These are phyloP conservation scores for Populus hybrid DNA, from an alignment of 441 rosid genomes.

Conservation along the genomic window DNA sequence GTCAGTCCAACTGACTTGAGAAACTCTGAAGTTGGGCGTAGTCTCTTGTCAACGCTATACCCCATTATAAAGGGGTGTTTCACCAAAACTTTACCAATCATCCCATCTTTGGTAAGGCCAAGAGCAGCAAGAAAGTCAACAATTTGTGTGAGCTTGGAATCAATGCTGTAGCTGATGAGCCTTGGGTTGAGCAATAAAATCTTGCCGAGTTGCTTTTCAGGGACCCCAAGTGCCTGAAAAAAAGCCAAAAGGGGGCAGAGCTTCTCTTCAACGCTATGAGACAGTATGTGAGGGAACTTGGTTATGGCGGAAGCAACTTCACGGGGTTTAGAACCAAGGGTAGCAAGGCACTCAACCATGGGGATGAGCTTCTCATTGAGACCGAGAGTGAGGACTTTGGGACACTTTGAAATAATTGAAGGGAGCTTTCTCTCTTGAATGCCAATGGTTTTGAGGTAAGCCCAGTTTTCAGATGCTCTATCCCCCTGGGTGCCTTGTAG, in stretches of 20 bases:
- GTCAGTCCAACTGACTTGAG: conserved; percentile 66
- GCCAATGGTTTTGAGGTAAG: conserved; percentile 64
- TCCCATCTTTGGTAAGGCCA: conserved; percentile 68
- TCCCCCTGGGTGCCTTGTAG: conserved; percentile 56
- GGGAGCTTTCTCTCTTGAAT: conserved; percentile 90
- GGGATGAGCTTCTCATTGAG: conserved; percentile 76
- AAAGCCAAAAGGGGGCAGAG: conserved; percentile 95
- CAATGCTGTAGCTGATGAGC: conserved; percentile 90
- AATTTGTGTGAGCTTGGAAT: conserved; percentile 56
- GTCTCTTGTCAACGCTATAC: conserved; percentile 76
- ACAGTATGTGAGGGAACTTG: conserved; percentile 79
- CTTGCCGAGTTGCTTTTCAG: conserved; percentile 84
- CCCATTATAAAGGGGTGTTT: conserved; percentile 90
- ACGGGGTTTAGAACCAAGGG: conserved; percentile 54
- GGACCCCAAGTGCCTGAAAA: conserved; percentile 80
- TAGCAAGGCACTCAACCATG: conserved; percentile 78
- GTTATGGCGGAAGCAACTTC: conserved; percentile 79
- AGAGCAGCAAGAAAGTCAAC: conserved; percentile 68
- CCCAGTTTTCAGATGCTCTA: conserved; percentile 82
- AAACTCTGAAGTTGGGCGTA: conserved; percentile 70
- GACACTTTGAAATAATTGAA: conserved; percentile 68
- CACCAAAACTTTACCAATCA: conserved; percentile 68
- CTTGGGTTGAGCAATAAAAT: conserved; percentile 80
- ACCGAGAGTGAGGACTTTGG: conserved; percentile 73
- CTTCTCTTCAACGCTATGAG: conserved; percentile 91